Evolutionary conservation across 2,329 filamentous ascomycete species (phyloP).

Genomic region (Calonectria hawksworthii): DNA sequence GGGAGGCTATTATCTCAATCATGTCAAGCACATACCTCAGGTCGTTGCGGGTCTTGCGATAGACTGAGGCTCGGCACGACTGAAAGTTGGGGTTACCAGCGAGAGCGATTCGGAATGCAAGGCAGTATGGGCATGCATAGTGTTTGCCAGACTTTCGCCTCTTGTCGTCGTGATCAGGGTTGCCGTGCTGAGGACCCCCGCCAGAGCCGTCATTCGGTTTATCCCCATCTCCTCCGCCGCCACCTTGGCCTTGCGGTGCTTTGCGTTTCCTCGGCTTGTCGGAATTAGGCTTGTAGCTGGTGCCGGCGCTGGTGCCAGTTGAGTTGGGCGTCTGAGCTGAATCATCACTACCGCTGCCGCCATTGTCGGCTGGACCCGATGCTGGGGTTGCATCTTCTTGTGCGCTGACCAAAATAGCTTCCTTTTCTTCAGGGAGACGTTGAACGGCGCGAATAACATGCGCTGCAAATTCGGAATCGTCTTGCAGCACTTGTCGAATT

Average conservation of each 20-base stretch:
- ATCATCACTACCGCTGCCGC: background rate
- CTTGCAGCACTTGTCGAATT: background rate
- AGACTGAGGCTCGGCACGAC: background rate
- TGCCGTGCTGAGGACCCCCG: background rate
- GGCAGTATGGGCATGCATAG: constrained; percentile 3
- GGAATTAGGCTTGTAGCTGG: background rate
- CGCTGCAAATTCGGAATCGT: background rate
- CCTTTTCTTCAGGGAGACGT: background rate
- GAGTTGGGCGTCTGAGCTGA: background rate
- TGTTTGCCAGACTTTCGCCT: background rate
- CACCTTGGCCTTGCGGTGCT: background rate
- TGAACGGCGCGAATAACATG: background rate
- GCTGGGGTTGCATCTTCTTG: background rate
- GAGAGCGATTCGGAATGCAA: background rate
- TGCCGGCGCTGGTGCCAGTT: background rate
- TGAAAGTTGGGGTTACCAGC: background rate
- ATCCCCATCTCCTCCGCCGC: background rate
- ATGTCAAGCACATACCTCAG: background rate
- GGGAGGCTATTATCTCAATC: no score
- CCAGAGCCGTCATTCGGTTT: background rate
- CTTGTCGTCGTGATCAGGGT: background rate
- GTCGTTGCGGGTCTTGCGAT: background rate
- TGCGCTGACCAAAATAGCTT: background rate
- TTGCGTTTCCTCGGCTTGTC: background rate
- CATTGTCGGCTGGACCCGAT: background rate